These are phyloP conservation scores for Cyberlindnera subsufficiens DNA, from an alignment of 805 yeast genomes.

Conservation along the genomic window DNA sequence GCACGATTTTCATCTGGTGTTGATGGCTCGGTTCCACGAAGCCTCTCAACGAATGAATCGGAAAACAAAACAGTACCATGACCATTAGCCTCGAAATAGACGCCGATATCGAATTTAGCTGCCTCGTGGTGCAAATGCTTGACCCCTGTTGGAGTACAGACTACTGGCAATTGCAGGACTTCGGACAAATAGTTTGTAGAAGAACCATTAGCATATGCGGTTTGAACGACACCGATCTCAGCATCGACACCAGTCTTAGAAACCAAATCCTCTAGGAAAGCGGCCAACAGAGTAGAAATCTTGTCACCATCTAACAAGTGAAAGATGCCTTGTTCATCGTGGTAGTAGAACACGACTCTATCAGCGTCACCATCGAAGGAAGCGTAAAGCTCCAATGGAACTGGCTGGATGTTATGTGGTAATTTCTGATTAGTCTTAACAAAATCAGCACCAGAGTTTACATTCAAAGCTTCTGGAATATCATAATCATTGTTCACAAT, in stretches of 20 bases:
- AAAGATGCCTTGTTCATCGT: slow-evolving; percentile 34
- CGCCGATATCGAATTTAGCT: slow-evolving; percentile 83
- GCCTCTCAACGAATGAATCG: slow-evolving; percentile 37
- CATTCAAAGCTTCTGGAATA: slow-evolving; percentile 58
- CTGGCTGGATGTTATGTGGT: slow-evolving; percentile 54
- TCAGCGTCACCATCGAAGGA: slow-evolving; percentile 98
- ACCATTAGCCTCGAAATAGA: slow-evolving; percentile 98
- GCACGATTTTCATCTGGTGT: slow-evolving; percentile 43
- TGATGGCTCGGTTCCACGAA: slow-evolving; percentile 30
- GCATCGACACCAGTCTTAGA: slow-evolving; percentile 34
- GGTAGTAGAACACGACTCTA: slow-evolving; percentile 77
- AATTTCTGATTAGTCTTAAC: slow-evolving; percentile 84
- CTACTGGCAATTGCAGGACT: slow-evolving; percentile 65
- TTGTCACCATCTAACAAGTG: slow-evolving; percentile 86
- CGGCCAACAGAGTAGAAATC: slow-evolving; percentile 79
- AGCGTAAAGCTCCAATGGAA: slow-evolving; percentile 50
- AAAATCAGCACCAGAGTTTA: slow-evolving; percentile 88
- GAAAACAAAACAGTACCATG: slow-evolving; percentile 93
- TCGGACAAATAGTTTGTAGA: slow-evolving; percentile 69
- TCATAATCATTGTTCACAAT: slow-evolving; percentile 51
- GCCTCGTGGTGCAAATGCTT: slow-evolving; percentile 90
- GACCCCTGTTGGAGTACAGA: slow-evolving; percentile 92
- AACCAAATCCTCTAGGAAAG: slow-evolving; percentile 50
- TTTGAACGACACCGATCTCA: slow-evolving; percentile 81
- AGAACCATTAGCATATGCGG: slow-evolving; percentile 96